These are phyloP conservation scores for Rosa multiflora DNA, from an alignment of 306 rosid species.

Conservation along the genomic window DNA sequence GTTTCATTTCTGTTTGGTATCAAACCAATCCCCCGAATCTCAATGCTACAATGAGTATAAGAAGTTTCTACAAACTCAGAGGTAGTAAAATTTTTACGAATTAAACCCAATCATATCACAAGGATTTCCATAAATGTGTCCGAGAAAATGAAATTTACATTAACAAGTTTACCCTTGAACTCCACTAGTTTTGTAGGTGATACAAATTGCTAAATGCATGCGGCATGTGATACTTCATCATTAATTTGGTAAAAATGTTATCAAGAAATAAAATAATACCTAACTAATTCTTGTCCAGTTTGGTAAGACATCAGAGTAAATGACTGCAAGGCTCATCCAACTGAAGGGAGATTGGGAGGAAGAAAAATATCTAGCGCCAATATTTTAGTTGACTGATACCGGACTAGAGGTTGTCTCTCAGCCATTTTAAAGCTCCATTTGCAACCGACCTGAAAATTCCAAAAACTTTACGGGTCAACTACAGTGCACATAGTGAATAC, in stretches of 20 bases:
- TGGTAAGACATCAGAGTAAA: constrained; percentile 31
- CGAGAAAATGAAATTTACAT: neutral
- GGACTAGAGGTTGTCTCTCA: constrained; percentile 78
- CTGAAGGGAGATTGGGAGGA: neutral
- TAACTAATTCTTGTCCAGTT: constrained; percentile 24
- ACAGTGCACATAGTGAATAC: neutral
- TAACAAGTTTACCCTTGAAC: neutral
- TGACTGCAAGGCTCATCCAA: constrained; percentile 21
- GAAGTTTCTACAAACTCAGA: neutral
- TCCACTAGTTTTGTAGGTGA: constrained; percentile 8
- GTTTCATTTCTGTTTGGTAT: neutral
- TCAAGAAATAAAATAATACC: constrained; percentile 53
- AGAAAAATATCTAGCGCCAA: constrained; percentile 19
- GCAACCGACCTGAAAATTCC: constrained; percentile 66
- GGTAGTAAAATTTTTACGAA: too few relatives aligned
- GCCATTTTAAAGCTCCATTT: constrained; percentile 86
- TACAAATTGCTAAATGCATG: neutral
- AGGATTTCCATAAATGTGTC: too few relatives aligned
- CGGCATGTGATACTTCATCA: constrained; percentile 16
- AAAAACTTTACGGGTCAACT: constrained; percentile 10
- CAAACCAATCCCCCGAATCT: neutral
- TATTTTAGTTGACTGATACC: neutral
- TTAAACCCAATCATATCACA: too few relatives aligned
- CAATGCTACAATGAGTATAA: neutral
- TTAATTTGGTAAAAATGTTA: constrained; percentile 14